A percentile compares a stretch with the other conserved stretches of the same genome.
phyloP scores from a whole-genome alignment of 768 basidiomycete genomes.

The Heimioporus sp. region DNA sequence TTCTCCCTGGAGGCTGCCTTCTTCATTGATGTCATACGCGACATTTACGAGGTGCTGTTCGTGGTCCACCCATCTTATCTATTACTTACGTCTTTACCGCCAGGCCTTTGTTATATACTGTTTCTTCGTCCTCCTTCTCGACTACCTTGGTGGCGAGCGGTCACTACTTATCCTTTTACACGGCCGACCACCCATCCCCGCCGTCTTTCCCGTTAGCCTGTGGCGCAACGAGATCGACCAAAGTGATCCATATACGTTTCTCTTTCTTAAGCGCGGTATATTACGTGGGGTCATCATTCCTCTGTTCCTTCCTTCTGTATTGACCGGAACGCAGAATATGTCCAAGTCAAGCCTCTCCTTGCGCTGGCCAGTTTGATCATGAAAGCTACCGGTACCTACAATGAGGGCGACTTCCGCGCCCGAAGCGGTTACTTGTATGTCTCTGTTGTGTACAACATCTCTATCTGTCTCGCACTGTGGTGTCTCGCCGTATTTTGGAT shows the following conservation, averaged over 20 bases:
- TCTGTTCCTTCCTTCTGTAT: background rate
- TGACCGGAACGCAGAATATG: constrained; percentile 71
- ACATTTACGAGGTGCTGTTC: constrained; percentile 85
- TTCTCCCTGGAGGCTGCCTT: constrained; percentile 95
- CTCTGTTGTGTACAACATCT: constrained; percentile 80
- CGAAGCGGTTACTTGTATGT: constrained; percentile 91
- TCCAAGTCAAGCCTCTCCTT: constrained; percentile 91
- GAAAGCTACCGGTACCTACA: constrained; percentile 83
- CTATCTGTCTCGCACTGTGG: constrained; percentile 78
- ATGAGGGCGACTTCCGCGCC: constrained; percentile 83
- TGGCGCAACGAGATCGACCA: constrained; percentile 86
- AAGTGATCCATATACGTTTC: constrained; percentile 91
- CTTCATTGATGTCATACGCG: constrained; percentile 91
- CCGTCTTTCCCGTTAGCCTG: constrained; percentile 83
- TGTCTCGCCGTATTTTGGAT: constrained; percentile 98
- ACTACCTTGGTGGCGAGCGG: constrained; percentile 90
- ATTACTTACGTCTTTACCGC: background rate
- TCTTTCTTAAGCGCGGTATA: constrained; percentile 93
- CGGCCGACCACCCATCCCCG: constrained; percentile 83
- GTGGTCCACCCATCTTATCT: background rate
- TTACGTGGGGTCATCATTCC: constrained; percentile 55
- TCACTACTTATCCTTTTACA: constrained; percentile 90
- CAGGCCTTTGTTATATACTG: constrained; percentile 95
- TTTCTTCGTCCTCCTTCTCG: constrained; percentile 80
- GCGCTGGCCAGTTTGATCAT: constrained; percentile 82